Conservation (phyloP, 2,329 filamentous ascomycete species). For the Pyrenophora tritici-repentis region DNA sequence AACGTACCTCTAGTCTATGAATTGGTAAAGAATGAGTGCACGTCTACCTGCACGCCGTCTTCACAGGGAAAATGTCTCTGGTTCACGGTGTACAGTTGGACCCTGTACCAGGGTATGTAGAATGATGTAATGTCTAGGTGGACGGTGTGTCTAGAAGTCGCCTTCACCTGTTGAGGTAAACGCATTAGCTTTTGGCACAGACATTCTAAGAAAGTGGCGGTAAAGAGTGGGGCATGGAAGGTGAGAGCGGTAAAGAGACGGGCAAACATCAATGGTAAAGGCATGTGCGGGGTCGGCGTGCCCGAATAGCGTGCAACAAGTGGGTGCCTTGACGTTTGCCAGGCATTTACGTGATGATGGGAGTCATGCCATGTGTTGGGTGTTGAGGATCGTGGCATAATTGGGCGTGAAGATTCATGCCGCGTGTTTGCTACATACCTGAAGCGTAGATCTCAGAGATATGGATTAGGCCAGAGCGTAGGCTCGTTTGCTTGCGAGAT, state of each 20-base stretch:
- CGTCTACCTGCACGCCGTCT: conserved; percentile 12
- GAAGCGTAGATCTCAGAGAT: conserved; percentile 4
- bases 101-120: conserved; percentile 15
- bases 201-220: conserved; percentile 1
- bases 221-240: conserved; percentile 3
- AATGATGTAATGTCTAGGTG: conserved; percentile 10
- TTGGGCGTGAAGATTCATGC: neutral
- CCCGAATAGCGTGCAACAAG: neutral
- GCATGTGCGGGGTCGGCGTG: neutral
- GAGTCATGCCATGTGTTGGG: no score
- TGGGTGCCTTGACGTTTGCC: neutral
- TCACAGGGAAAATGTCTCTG: conserved; percentile 14
- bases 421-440: conserved; percentile 4
- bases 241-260: conserved; percentile 13
- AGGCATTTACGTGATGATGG: neutral
- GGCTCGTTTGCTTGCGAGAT: neutral
- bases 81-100: conserved; percentile 12
- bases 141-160: conserved; percentile 13
- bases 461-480: neutral
- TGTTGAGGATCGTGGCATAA: no score
- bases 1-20: conserved; percentile 20
- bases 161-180: conserved; percentile 21
- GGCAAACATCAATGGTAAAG: neutral
- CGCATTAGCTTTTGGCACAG: conserved; percentile 13
- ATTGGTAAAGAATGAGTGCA: neutral